phyloP scores from a whole-genome alignment of 805 yeast species.

The Candida ovalis region DNA sequence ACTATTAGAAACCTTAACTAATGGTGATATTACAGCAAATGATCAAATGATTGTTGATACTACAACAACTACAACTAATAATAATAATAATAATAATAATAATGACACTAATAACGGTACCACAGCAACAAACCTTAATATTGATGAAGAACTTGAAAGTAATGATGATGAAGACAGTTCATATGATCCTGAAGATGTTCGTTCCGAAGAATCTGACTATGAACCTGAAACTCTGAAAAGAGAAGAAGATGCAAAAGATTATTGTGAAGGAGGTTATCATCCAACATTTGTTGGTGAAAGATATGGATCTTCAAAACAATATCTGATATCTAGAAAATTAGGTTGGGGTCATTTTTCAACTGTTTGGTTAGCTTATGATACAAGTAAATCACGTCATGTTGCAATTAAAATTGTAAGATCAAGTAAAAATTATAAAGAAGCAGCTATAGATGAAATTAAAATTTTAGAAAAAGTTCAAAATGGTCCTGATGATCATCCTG shows the following conservation, averaged over 20 bases:
- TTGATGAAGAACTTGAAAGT: neutral
- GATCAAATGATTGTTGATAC: too few species aligned
- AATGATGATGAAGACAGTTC: neutral
- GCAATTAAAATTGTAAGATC: conserved; percentile 63
- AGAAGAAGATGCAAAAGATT: conserved; percentile 53
- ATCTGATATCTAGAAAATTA: conserved; percentile 49
- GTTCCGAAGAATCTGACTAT: conserved; percentile 21
- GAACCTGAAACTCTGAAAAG: conserved; percentile 27
- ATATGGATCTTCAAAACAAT: conserved; percentile 43
- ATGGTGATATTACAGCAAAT: too few species aligned
- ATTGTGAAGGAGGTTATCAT: conserved; percentile 61
- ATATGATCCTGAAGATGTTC: conserved; percentile 25
- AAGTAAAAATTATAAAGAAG: conserved; percentile 48
- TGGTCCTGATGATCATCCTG: conserved; percentile 40
- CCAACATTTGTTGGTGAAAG: conserved; percentile 55
- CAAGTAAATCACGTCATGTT: conserved; percentile 39
- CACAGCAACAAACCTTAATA: neutral
- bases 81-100: too few species aligned
- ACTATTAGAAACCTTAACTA: neutral
- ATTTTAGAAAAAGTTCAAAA: conserved; percentile 37
- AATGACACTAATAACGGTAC: neutral
- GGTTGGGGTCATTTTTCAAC: conserved; percentile 76
- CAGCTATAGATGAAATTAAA: conserved; percentile 62
- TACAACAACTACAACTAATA: too few species aligned
- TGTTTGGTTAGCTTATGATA: conserved; percentile 59